phyloP scores from a whole-genome alignment of 345 rosid genomes.

The Citrus trifoliata region DNA sequence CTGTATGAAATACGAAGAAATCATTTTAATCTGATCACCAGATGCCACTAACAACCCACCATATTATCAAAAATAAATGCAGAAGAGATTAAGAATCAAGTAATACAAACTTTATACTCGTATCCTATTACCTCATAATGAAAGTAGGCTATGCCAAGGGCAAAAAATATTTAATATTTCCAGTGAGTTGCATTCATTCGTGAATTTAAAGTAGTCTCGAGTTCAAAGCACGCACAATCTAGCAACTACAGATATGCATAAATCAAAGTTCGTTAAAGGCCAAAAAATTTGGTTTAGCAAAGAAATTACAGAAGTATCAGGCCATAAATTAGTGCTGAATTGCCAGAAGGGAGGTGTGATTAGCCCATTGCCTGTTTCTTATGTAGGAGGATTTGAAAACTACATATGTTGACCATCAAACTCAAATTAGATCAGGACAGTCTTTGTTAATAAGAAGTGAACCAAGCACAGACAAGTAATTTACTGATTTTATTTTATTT shows the following conservation, averaged over 20 bases:
- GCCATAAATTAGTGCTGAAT: neutral
- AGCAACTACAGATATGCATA: neutral
- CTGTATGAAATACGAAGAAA: constrained; percentile 32
- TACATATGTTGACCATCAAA: neutral
- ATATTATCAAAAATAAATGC: neutral
- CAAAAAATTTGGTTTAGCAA: neutral
- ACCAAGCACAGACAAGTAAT: neutral
- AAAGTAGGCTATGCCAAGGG: neutral
- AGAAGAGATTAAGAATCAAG: neutral
- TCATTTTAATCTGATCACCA: neutral
- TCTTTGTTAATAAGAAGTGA: neutral
- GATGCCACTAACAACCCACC: neutral
- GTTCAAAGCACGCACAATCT: neutral
- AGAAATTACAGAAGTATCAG: neutral
- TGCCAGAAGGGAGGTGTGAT: neutral
- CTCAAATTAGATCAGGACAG: neutral
- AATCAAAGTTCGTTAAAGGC: neutral
- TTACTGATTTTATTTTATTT: neutral
- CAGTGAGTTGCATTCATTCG: neutral
- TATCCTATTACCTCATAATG: neutral
- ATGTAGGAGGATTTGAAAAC: neutral
- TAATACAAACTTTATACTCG: neutral
- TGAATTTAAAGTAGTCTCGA: neutral
- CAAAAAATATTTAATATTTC: neutral
- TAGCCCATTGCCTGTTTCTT: neutral